Base-by-base conservation (phyloP, 495 filamentous ascomycete genomes). In the Aspergillus ellipticus region DNA sequence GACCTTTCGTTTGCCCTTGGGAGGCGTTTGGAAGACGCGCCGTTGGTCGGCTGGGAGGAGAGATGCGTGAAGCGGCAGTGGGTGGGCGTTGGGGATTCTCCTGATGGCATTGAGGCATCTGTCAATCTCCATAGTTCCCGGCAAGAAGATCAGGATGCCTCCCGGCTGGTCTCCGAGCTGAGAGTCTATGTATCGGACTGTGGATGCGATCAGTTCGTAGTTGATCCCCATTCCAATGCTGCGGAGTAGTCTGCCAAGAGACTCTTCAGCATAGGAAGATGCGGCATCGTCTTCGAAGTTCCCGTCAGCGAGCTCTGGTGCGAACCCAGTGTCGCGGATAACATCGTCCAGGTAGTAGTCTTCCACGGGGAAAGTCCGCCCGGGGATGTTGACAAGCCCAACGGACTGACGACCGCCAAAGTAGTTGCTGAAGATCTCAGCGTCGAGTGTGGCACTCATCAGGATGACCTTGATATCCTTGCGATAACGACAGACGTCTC, bases 361-460 rank as follows among this genome's bases (percentile, higher is more conserved):
- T 53, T 88, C 71, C 8, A 98, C 92, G 3, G 94, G 93, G 67
- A 86, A 92, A 21, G 92, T 97, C 42, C 94, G 81, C 15, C 94
- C 94, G 42, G 87, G 78, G 54, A 98, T 97, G 67, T 94, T 87
- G 11, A 97, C 85, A 53, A 83, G 56, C 2, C 87, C 89, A 53
- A 97, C 92, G 11, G 74, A 76, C 24, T 82, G 76, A 17, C 80
- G 76, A 9, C 79, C 81, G 13, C 81, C 82, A 67, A 98, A 97
- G 69, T 98, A 98, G 33, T 80, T 74, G 54, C 84, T 84, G 69
- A 97, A 98, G 4, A 92, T 83, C 3, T 82, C 79, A 9, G 95
- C 92, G 70, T 98, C 94, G 3, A 98, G 83, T 6, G 94, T 98
- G 11, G 94, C 94, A 67, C 90, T 96, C 95, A 98, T 98, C n/a